Evolutionary conservation across 768 basidiomycete genomes (phyloP).

Genomic region (Suillus discolor): DNA sequence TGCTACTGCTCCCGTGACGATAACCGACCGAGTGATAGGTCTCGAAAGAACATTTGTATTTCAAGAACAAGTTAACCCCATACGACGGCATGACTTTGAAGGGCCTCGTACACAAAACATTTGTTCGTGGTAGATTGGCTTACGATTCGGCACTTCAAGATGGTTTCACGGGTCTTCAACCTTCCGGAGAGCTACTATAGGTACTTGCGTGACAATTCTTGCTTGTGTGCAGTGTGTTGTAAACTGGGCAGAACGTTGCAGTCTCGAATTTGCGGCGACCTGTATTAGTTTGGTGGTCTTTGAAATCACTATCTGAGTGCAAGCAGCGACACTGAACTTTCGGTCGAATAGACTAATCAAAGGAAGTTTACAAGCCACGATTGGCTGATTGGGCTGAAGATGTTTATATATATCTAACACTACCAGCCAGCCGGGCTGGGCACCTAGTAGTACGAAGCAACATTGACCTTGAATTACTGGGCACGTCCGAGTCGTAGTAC

Average conservation of each 20-base stretch:
- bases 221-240: background rate
- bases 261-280: background rate
- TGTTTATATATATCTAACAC: background rate
- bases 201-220: background rate
- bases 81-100: conserved; percentile 75
- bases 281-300: background rate
- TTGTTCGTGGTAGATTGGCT: conserved; percentile 70
- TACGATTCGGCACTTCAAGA: conserved; percentile 46
- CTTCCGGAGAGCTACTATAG: conserved; percentile 43
- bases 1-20: background rate
- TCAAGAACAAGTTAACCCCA: conserved; percentile 94
- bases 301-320: background rate
- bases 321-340: background rate
- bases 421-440: background rate
- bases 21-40: conserved; percentile 50
- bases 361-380: background rate
- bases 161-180: conserved; percentile 37
- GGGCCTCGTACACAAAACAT: conserved; percentile 76
- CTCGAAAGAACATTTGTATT: conserved; percentile 68
- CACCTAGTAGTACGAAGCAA: background rate
- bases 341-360: background rate
- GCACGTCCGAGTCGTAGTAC: background rate
- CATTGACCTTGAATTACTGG: background rate
- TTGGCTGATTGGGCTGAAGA: background rate
- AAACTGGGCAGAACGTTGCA: background rate